These are phyloP conservation scores for Prunella vulgaris DNA, from an alignment of 257 asterid genomes.

Conservation along the genomic window DNA sequence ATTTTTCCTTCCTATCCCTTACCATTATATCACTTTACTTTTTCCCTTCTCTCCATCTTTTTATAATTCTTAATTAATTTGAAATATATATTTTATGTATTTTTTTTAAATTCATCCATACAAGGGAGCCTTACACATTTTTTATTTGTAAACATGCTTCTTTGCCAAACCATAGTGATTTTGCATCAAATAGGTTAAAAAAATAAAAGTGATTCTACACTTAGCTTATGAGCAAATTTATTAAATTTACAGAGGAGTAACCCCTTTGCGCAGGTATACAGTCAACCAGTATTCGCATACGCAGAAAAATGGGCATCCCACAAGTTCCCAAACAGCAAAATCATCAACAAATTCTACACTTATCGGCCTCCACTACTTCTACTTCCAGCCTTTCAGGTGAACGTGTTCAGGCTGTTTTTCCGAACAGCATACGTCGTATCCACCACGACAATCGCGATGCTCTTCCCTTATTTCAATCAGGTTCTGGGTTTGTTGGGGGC, in stretches of 20 bases:
- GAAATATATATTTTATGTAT: too few relatives aligned
- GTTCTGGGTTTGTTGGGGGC: slow-evolving; percentile 71
- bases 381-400: slow-evolving; percentile 33
- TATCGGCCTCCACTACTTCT: slow-evolving; percentile 10
- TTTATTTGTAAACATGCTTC: too few relatives aligned
- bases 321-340: slow-evolving; percentile 33
- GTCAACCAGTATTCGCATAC: slow-evolving; percentile 65
- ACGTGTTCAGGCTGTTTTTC: slow-evolving; percentile 38
- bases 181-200: too few relatives aligned
- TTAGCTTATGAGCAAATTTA: too few relatives aligned
- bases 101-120: too few relatives aligned
- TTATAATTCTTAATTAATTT: too few relatives aligned
- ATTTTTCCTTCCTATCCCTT: too few relatives aligned
- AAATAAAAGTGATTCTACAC: too few relatives aligned
- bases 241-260: not conserved
- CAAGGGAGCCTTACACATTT: too few relatives aligned
- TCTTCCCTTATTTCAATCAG: slow-evolving; percentile 75
- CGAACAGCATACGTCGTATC: slow-evolving; percentile 51
- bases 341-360: slow-evolving; percentile 28
- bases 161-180: too few relatives aligned
- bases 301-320: slow-evolving; percentile 39
- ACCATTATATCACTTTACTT: too few relatives aligned
- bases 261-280: slow-evolving; percentile 27
- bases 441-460: slow-evolving; percentile 49
- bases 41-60: too few relatives aligned